Conservation (phyloP, 352 stramenopile species). For the Phytophthora brassicae region DNA sequence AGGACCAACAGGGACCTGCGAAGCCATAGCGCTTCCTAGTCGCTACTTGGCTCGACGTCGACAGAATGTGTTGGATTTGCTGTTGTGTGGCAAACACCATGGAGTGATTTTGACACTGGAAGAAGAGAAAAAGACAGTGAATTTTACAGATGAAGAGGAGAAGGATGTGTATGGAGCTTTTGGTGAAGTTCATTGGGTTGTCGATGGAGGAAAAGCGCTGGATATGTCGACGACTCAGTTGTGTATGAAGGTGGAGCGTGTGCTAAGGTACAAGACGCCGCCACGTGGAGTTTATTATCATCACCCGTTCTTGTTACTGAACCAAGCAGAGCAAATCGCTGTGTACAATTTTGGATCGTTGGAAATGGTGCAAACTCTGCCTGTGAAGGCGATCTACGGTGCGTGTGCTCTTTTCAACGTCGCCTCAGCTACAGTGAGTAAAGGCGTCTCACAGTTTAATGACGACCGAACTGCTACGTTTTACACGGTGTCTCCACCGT, state of each 20-base stretch:
- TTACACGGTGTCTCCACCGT: slow-evolving; percentile 45
- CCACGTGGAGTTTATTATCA: slow-evolving; percentile 54
- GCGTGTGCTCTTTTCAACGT: slow-evolving; percentile 34
- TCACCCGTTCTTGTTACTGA: slow-evolving; percentile 70
- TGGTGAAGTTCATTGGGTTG: slow-evolving; percentile 10
- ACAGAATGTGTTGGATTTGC: slow-evolving; percentile 45
- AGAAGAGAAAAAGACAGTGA: slow-evolving; percentile 8
- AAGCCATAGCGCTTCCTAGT: slow-evolving; percentile 45
- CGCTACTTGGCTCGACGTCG: slow-evolving; percentile 25
- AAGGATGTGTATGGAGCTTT: slow-evolving; percentile 30
- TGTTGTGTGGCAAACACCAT: slow-evolving; percentile 62
- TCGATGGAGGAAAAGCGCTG: slow-evolving; percentile 29
- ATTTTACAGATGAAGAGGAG: slow-evolving; percentile 17
- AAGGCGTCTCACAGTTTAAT: neutral
- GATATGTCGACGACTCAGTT: slow-evolving; percentile 45
- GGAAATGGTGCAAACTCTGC: slow-evolving; percentile 50
- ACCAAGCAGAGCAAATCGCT: slow-evolving; percentile 51
- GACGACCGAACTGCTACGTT: slow-evolving; percentile 37
- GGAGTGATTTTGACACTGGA: slow-evolving; percentile 51
- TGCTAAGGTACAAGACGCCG: slow-evolving; percentile 48
- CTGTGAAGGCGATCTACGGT: slow-evolving; percentile 53
- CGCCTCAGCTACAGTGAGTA: slow-evolving; percentile 14
- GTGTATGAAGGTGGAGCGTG: slow-evolving; percentile 47
- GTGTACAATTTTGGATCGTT: slow-evolving; percentile 72
- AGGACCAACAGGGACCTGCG: slow-evolving; percentile 26